Evolutionary conservation across 2,329 filamentous ascomycete species (phyloP), one percentile per base, ranked within the genome.

Genomic region (Coniochaeta ligniaria): DNA sequence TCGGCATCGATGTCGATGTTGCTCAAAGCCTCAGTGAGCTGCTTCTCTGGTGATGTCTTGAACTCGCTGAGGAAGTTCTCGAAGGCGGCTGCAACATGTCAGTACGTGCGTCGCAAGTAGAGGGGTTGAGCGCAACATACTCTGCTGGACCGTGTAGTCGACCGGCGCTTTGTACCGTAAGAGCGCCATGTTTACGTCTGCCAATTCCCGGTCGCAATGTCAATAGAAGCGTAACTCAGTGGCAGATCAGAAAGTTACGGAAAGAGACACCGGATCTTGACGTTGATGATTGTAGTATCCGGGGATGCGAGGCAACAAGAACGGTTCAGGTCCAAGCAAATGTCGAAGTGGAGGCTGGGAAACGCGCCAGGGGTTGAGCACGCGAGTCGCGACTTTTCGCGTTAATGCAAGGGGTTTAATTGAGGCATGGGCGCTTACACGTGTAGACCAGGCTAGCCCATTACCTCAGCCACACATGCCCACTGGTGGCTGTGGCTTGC

Each of bases 1-100:
- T 96, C 89, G 70, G 92, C 93, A 73, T 92, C 89, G 65, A 99
- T 90, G 70, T 90, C 90, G 69, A 99, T 86, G 66, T 89, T 87
- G 67, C 91, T 87, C 56, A 99, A 83, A 52, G 92, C 92, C 72
- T 93, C 88, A 43, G 91, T 87, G 66, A 96, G 86, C 62, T 88
- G 84, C 62, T 82, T 83, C 74, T 81, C 85, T 60, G 79, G 89
- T 71, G 81, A 87, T 60, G 88, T 88, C 79, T 99, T 98, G 86
- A 96, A 99, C 64, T 87, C 86, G 68, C 83, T 80, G 64, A 99
- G 81, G 73, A 99, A 99, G 70, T 90, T 87, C 76, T 96, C 88
- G 74, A 99, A 95, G 58, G 89, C 89, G 68, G 75, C 90, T 94
- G 67, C 54, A 60, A 58, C 36, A 61, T 59, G 66, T 74, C 71